Evolutionary conservation across 345 rosid genomes (phyloP).

Genomic region (Lumnitzera racemosa): DNA sequence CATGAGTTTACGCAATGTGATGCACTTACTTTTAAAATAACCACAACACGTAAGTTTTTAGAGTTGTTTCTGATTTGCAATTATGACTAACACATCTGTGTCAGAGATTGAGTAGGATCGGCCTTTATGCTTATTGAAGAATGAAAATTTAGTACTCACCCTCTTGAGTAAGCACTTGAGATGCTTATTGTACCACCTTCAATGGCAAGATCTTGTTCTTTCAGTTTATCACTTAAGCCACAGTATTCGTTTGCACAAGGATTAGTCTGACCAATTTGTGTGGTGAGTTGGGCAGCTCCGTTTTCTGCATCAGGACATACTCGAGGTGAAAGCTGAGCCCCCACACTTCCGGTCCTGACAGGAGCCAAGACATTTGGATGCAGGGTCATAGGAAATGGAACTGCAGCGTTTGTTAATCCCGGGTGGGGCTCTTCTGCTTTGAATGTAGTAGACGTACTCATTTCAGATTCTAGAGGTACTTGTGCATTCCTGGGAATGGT

Average conservation of each 20-base stretch:
- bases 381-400: conserved; percentile 52
- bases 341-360: conserved; percentile 25
- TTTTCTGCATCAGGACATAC: conserved; percentile 30
- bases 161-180: conserved; percentile 80
- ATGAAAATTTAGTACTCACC: conserved; percentile 33
- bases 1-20: too few relatives aligned
- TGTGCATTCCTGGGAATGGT: conserved; percentile 29
- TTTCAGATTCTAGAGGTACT: conserved; percentile 31
- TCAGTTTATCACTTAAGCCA: conserved; percentile 36
- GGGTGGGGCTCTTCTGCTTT: conserved; percentile 37
- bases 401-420: conserved; percentile 25
- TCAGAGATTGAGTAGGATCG: too few relatives aligned
- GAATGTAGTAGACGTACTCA: conserved; percentile 24
- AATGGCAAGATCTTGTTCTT: conserved; percentile 41
- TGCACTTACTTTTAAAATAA: too few relatives aligned
- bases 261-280: conserved; percentile 20
- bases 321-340: conserved; percentile 30
- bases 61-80: too few relatives aligned
- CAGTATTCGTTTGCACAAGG: conserved; percentile 21
- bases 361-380: conserved; percentile 45
- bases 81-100: too few relatives aligned
- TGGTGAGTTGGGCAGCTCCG: conserved; percentile 22
- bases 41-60: too few relatives aligned
- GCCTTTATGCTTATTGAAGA: too few relatives aligned
- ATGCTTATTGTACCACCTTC: conserved; percentile 77